phyloP scores from a whole-genome alignment of 257 asterid genomes.

The Nicotiana obtusifolia region DNA sequence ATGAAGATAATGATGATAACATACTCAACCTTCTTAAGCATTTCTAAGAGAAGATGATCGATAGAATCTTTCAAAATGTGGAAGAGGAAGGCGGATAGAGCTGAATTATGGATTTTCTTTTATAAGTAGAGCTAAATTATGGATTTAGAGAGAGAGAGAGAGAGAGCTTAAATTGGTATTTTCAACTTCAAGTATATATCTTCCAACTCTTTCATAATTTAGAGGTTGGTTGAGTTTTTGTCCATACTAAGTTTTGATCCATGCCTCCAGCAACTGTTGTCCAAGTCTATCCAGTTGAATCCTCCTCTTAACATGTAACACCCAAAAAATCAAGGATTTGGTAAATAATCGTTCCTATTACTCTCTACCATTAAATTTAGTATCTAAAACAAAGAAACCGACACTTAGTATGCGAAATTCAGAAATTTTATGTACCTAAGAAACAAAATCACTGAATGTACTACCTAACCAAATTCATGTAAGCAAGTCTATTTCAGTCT shows the following conservation, averaged over 20 bases:
- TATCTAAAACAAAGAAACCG: neutral
- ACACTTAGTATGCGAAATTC: neutral
- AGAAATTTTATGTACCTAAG: neutral
- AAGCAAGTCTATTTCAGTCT: neutral
- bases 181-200: neutral
- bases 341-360: neutral
- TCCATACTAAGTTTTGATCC: neutral
- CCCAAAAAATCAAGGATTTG: neutral
- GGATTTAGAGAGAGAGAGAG: neutral
- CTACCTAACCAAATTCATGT: neutral
- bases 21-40: neutral
- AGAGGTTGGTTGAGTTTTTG: neutral
- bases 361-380: neutral
- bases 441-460: neutral
- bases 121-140: neutral
- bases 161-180: neutral
- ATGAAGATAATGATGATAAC: neutral
- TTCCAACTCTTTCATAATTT: neutral
- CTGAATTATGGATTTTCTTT: neutral
- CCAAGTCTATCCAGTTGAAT: neutral
- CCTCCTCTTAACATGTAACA: neutral
- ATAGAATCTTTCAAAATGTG: neutral
- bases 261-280: constrained; percentile 1
- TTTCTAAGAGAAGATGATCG: neutral
- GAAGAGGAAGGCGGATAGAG: neutral